These are phyloP conservation scores for Saksenaea vasiformis DNA, from an alignment of 371 early-diverging fungal genomes.

Conservation along the genomic window DNA sequence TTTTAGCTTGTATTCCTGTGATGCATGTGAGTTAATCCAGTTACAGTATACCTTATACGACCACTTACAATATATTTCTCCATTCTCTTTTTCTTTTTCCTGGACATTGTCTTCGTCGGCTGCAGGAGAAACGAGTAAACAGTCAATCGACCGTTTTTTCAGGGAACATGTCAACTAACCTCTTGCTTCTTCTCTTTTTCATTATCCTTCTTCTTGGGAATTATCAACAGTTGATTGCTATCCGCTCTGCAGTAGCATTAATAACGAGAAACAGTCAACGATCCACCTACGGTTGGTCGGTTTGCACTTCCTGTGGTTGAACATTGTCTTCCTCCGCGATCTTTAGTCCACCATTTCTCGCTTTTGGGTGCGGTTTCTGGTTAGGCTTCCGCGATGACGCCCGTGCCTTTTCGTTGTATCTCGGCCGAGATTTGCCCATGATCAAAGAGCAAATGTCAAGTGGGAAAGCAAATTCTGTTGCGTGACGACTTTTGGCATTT, in stretches of 20 bases:
- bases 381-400: slow-evolving; percentile 47
- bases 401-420: slow-evolving; percentile 62
- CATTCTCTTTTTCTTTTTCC: slow-evolving; percentile 77
- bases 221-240: slow-evolving; percentile 45
- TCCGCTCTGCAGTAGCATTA: slow-evolving; percentile 16
- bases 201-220: slow-evolving; percentile 25
- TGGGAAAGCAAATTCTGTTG: too few relatives aligned
- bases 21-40: not conserved
- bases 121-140: slow-evolving; percentile 1
- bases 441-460: slow-evolving; percentile 4
- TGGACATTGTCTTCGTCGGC: slow-evolving; percentile 56
- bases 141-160: not conserved
- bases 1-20: slow-evolving; percentile 87
- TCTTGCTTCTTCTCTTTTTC: slow-evolving; percentile 6
- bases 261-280: not conserved
- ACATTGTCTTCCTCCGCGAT: not conserved
- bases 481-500: too few relatives aligned
- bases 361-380: slow-evolving; percentile 50
- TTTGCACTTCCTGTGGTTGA: not conserved
- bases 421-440: slow-evolving; percentile 64
- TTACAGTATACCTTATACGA: too few relatives aligned
- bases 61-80: slow-evolving; percentile 84
- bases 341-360: slow-evolving; percentile 53
- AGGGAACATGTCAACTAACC: not conserved
- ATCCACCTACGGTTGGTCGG: not conserved